These are phyloP conservation scores for Entelexis paramagnoliae DNA, from an alignment of 1,139 yeast genomes.

Conservation along the genomic window DNA sequence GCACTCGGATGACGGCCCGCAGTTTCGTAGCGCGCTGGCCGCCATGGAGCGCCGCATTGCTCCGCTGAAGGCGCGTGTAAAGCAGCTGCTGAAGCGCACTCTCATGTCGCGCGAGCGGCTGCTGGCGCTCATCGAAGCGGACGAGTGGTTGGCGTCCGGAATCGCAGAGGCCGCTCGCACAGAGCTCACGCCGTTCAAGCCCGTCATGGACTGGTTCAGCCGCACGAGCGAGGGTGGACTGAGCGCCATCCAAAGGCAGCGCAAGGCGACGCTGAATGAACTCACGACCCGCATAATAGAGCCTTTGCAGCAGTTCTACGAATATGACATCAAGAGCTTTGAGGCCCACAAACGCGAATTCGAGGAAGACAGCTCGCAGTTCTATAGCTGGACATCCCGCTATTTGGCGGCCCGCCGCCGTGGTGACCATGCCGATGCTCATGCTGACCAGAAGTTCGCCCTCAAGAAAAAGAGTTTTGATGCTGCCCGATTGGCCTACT, in stretches of 20 bases:
- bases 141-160: constrained; percentile 30
- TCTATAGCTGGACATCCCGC: constrained; percentile 63
- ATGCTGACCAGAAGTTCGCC: constrained; percentile 51
- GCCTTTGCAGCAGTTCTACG: constrained; percentile 35
- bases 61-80: constrained; percentile 39
- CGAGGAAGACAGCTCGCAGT: constrained; percentile 64
- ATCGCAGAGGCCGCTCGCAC: constrained; percentile 29
- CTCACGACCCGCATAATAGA: constrained; percentile 30
- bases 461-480: constrained; percentile 55
- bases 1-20: constrained; percentile 58
- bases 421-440: constrained; percentile 28
- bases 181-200: constrained; percentile 31
- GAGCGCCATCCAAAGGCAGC: constrained; percentile 19
- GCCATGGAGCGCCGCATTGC: constrained; percentile 48
- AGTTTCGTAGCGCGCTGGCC: constrained; percentile 49
- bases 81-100: constrained; percentile 35
- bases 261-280: constrained; percentile 21
- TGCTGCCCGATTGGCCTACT: constrained; percentile 59
- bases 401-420: constrained; percentile 42
- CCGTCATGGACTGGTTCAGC: constrained; percentile 28
- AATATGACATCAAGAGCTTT: constrained; percentile 35
- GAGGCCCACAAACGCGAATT: constrained; percentile 44
- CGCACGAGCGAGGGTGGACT: constrained; percentile 21
- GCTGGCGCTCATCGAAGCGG: constrained; percentile 31
- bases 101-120: constrained; percentile 33